Evolutionary conservation across 2,329 filamentous ascomycete genomes (phyloP), one percentile per base, ranked within the genome.

Genomic region (Boeremia exigua): DNA sequence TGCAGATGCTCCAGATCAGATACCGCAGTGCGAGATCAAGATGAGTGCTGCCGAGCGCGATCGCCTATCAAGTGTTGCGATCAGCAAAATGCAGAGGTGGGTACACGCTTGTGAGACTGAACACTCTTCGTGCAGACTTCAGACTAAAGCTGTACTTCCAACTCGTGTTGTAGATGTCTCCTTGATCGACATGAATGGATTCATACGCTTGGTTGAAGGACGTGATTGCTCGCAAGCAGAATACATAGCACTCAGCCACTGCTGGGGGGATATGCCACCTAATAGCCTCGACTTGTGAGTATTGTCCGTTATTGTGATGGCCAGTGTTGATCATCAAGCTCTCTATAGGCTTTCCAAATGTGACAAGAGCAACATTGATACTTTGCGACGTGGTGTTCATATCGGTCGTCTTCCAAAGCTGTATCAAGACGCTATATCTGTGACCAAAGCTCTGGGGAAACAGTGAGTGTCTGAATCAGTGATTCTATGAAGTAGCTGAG

Each of bases 171-270:
- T 57, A 1, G 54, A 57, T n/a, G 19, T 57, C 4, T 39, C 17
- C 4, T 39, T 38, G 1, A 8, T 15, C 25, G 33, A 15, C 25
- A 37, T 39, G 14, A 38, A 36, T 33, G 38, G 34, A 19, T 14
- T 8, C 9, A 19, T 58, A 14, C 39, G 55, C 11, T 12, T 54
- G 15, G 25, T 50, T 12, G 36, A 63, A 23, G 56, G 46, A 4
- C 0, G 34, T 4, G n/a, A n/a, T n/a, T n/a, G 38, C 2, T 6
- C 30, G n/a, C 25, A 25, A 4, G 51, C 19, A 3, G 36, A 57
- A 7, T 57, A 53, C 25, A 19, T 53, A 30, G 39, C 54, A 27
- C 40, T 61, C 1, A 61, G 59, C 32, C 59, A 61, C 30, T 59
- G 56, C n/a, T 61, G 59, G 59, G 59, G 59, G 3, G 45, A 34